Base-by-base conservation (phyloP, 2,329 filamentous ascomycete species). In the Akanthomyces uredinophilus region DNA sequence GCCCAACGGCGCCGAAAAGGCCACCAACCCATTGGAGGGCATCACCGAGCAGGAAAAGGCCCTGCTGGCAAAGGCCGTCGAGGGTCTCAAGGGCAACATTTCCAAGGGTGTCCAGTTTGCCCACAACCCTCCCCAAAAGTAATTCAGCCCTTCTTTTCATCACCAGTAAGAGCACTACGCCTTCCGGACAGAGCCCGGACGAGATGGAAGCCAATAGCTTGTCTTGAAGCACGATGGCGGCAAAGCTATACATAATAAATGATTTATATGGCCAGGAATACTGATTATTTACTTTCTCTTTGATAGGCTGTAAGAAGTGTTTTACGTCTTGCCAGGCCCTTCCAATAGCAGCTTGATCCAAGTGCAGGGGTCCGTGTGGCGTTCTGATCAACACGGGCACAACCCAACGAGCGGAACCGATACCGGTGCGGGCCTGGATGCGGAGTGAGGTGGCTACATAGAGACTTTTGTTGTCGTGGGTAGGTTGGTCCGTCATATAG, bases 51-150 rank as follows among this genome's bases (percentile, higher is more conserved):
- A 92, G 79, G 95, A 98, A 86, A 90, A 96, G 88, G 86, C 84
- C 72, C 87, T 98, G 67, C 84, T 98, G 70, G 82, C 89, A 71
- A 88, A 86, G 72, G 86, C 84, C 75, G 83, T 90, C 74, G 81
- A 85, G 70, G 94, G 89, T 68, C 86, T 98, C 66, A 90, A 92
- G 83, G 88, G 86, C 80, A 98, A 98, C 82, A 96, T 99, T 75
- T 80, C 86, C 73, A 97, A 98, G 87, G 95, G 95, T 74, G 82
- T 97, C 74, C 86, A 88, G 74, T 99, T 98, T 75, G 88, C 88
- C 78, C 84, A 90, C 82, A 93, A 89, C 84, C 87, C 91, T 75
- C 89, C 92, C 74, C 87, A 92, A 86, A 93, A 93, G 90, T 93
- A 87, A 91, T 76, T 71, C 71, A 65, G 63, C 69, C 70, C 50